Percentiles rank a stretch among this genome's conserved stretches.
phyloP scores from a whole-genome alignment of 2,329 filamentous ascomycete genomes.

The Aspergillus jensenii region DNA sequence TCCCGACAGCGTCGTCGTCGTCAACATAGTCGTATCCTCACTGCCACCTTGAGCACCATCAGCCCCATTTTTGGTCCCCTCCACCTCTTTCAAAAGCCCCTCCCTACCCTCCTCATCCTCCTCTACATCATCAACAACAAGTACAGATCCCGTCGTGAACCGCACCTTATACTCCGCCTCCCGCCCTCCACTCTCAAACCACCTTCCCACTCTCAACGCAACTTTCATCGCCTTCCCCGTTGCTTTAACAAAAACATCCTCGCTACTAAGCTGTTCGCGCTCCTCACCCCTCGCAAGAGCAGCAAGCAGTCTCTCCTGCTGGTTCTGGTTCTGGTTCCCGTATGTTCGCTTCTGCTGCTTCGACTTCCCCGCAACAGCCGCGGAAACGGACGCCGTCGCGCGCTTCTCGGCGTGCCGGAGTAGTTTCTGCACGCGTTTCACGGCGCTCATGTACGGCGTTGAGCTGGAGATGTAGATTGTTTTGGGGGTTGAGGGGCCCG shows the following conservation, averaged over 20 bases:
- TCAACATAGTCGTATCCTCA: conserved; percentile 4
- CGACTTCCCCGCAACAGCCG: neutral
- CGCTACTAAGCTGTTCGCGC: conserved; percentile 37
- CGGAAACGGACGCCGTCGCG: conserved; percentile 38
- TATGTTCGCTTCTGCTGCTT: neutral
- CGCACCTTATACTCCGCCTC: conserved; percentile 50
- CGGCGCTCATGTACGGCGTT: conserved; percentile 58
- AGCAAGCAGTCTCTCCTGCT: conserved; percentile 27
- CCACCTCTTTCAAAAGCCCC: conserved; percentile 23
- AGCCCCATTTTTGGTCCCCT: conserved; percentile 17
- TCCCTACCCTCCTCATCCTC: conserved; percentile 35
- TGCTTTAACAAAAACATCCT: conserved; percentile 59
- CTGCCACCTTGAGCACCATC: conserved; percentile 14
- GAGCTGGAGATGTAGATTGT: conserved; percentile 56
- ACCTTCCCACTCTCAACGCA: conserved; percentile 55
- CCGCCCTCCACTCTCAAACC: conserved; percentile 52
- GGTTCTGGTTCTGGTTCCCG: conserved; percentile 28
- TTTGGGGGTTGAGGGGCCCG: conserved; percentile 51
- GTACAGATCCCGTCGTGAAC: conserved; percentile 56
- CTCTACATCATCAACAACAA: conserved; percentile 62
- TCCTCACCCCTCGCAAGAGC: conserved; percentile 27
- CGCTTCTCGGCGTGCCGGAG: conserved; percentile 55
- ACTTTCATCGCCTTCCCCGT: conserved; percentile 60
- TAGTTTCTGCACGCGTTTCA: conserved; percentile 60
- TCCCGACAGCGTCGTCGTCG: neutral